Percentiles rank a stretch among this genome's conserved stretches.
phyloP scores from a whole-genome alignment of 2,329 filamentous ascomycete species.

The Zasmidium cellare region DNA sequence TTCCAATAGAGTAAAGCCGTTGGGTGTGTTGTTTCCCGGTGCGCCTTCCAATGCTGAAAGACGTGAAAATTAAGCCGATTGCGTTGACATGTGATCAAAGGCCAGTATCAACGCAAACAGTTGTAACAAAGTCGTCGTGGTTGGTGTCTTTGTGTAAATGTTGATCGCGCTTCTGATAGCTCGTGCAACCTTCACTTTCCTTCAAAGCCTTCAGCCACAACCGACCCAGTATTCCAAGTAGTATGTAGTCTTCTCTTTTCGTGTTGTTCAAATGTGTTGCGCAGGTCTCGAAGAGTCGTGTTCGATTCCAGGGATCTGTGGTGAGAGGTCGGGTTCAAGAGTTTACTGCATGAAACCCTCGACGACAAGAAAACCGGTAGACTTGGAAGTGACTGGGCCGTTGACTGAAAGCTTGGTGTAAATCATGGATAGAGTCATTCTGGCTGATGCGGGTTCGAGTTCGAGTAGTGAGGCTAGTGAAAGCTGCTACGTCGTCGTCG shows the following conservation, averaged over 20 bases:
- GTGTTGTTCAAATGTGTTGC: slow-evolving; percentile 1
- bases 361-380: slow-evolving; percentile 22
- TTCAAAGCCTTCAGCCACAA: slow-evolving; percentile 4
- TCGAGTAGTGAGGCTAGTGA: slow-evolving; percentile 24
- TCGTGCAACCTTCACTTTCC: neutral
- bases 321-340: slow-evolving; percentile 5
- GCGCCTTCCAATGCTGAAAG: slow-evolving; percentile 34
- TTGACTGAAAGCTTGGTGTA: slow-evolving; percentile 23
- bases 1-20: slow-evolving; percentile 30
- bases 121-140: neutral
- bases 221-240: slow-evolving; percentile 22
- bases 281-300: slow-evolving; percentile 6
- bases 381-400: slow-evolving; percentile 29
- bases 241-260: slow-evolving; percentile 24
- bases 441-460: slow-evolving; percentile 14
- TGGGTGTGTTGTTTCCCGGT: slow-evolving; percentile 21
- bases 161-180: neutral
- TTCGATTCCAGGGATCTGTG: slow-evolving; percentile 10
- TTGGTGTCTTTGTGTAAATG: slow-evolving; percentile 4
- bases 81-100: slow-evolving; percentile 22
- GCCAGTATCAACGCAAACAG: slow-evolving; percentile 7
- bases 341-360: slow-evolving; percentile 20
- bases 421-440: slow-evolving; percentile 26
- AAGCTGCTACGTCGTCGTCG: slow-evolving; percentile 25
- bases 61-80: slow-evolving; percentile 19